Percentiles rank a stretch among this genome's conserved stretches.
phyloP scores from a whole-genome alignment of 306 rosid genomes.

The Prunus padus region DNA sequence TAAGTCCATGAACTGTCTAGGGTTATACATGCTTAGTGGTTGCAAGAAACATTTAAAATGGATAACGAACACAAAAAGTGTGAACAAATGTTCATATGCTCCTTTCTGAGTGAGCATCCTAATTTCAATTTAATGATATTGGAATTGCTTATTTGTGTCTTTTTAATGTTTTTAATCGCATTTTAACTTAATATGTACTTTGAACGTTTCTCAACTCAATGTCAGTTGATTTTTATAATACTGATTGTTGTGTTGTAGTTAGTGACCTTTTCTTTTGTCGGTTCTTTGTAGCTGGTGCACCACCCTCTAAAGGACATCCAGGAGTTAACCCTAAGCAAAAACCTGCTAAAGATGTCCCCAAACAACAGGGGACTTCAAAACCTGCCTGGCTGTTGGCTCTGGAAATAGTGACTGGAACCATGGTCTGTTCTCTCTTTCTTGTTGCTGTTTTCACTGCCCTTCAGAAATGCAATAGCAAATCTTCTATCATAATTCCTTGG shows the following conservation, averaged over 20 bases:
- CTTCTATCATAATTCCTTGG: constrained; percentile 90
- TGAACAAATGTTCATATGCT: not conserved
- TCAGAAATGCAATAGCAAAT: constrained; percentile 61
- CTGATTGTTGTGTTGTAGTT: constrained; percentile 5
- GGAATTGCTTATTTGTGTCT: not conserved
- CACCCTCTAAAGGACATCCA: constrained; percentile 61
- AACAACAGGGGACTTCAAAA: constrained; percentile 55
- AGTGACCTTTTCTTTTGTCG: constrained; percentile 11
- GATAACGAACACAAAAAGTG: not conserved
- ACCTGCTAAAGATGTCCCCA: constrained; percentile 32
- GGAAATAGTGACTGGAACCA: constrained; percentile 76
- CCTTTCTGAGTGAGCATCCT: not conserved
- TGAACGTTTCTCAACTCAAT: not conserved
- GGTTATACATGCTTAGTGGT: not conserved
- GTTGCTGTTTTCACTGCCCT: constrained; percentile 63
- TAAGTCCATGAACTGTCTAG: not conserved
- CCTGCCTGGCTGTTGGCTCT: constrained; percentile 88
- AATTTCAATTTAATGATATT: not conserved
- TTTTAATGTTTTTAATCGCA: no score
- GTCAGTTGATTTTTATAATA: not conserved
- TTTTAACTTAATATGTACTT: not conserved
- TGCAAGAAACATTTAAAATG: not conserved
- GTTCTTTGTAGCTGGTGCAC: constrained; percentile 44
- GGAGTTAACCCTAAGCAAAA: constrained; percentile 36
- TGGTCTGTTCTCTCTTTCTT: constrained; percentile 65